Base-by-base conservation (phyloP, 2,329 filamentous ascomycete species). In the Aspergillus sp. region DNA sequence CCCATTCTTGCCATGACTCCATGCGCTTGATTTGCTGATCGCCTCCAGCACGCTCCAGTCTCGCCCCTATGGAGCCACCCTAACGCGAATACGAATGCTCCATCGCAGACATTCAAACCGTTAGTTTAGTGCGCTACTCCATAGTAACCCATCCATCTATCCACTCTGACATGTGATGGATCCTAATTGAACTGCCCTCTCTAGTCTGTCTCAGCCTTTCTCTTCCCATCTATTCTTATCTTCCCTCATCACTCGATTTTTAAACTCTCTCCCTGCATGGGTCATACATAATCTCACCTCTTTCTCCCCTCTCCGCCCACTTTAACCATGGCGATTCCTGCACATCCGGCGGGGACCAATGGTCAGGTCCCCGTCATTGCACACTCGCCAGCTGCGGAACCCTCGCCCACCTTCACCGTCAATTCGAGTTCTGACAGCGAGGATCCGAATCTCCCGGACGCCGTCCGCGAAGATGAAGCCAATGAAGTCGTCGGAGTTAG, bases 401-500 rank as follows among this genome's bases (percentile, higher is more conserved):
- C 30, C 15, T 15, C 50, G 5, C 38, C 47, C 38, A 47, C 57
- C 9, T 63, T 63, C 56, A 41, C 43, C 41, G 48, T 47, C 39
- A 28, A 67, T 57, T 72, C 70, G 1, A 72, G 71, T 63, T 73
- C 72, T 55, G 73, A 75, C 38, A 74, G 70, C 63, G 73, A 75
- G 41, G 72, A 71, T 5, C 65, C 54, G 19, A 15, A 47, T 5
- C 52, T 65, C 9, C 62, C 64, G 38, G 65, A 68, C 50, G 64
- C 67, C 10, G 69, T 65, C 8, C 68, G 73, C 28, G 72, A 75
- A 47, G 75, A 76, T 62, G 74, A 71, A 51, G 74, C 73, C 41
- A 67, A 72, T 58, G 71, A 73, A 12, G 77, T 85, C 36, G 79
- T 88, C 65, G 85, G 84, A 2, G 79, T 88, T 67, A 87, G 85